Evolutionary conservation across 768 basidiomycete genomes (phyloP), one percentile per base, ranked within the genome.

Genomic region (Mycena epipterygia): DNA sequence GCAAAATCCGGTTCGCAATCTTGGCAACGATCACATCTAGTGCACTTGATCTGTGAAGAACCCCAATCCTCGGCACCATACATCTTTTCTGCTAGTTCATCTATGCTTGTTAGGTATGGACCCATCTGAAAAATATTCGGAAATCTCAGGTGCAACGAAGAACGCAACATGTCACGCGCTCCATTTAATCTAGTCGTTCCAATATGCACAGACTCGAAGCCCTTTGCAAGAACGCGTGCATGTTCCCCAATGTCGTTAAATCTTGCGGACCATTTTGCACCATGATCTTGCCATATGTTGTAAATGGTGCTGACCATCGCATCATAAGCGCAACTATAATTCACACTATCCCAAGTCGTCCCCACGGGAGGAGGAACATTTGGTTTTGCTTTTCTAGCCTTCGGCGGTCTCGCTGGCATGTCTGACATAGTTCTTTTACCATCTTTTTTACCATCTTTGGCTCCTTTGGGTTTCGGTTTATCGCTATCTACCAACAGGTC

Each of bases 241-340:
- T 52, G 21, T 7, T 52, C 13, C 2, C 17, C 16, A 21, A 33
- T 6, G 2, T 21, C 51, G 5, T 17, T 23, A 2, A 49, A 27
- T 61, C 46, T 25, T n/a, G 19, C 78, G 75, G 79, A 17, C 78
- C 53, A 52, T 74, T 53, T 62, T 4, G 61, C 33, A 0, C 23
- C 33, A 19, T 55, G 30, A 1, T 11, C 2, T 14, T 55, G 32
- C 52, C 52, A 55, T n/a, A n/a, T n/a, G n/a, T n/a, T n/a, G n/a
- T 21, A 52, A 21, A 12, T n/a, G 35, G 64, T 61, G 76, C 9
- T 65, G 30, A 81, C 60, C 5, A 76, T 39, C 13, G 75, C 25
- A 62, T 82, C 81, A 74, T 82, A 82, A 16, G 77, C 76, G 74
- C 80, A 82, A 44, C 80, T 81, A 41, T 78, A 77, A 25, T 74